These are phyloP conservation scores for Tulasnella sp. DNA, from an alignment of 768 basidiomycete genomes.

Conservation along the genomic window DNA sequence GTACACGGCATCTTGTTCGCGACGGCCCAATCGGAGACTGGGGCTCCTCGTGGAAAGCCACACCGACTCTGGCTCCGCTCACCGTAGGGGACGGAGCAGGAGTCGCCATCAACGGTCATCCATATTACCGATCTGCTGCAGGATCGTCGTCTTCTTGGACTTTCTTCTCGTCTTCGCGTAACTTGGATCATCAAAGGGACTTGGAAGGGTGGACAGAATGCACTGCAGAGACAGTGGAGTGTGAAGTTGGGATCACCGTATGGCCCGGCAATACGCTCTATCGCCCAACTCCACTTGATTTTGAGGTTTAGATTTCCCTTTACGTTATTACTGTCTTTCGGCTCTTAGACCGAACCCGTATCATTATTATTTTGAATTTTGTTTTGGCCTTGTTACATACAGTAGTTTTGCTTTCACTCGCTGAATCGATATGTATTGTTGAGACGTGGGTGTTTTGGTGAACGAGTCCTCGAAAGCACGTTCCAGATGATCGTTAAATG, in stretches of 20 bases:
- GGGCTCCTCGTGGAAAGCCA: slow-evolving; percentile 57
- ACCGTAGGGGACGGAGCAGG: slow-evolving; percentile 46
- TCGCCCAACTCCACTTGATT: slow-evolving; percentile 15
- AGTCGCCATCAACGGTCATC: not conserved
- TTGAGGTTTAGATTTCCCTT: slow-evolving; percentile 5
- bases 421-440: not conserved
- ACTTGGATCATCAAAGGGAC: slow-evolving; percentile 5
- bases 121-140: not conserved
- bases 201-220: slow-evolving; percentile 35
- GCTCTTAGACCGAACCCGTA: not conserved
- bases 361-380: not conserved
- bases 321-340: not conserved
- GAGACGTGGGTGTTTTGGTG: not conserved
- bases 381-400: not conserved
- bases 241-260: slow-evolving; percentile 79
- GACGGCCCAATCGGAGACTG: slow-evolving; percentile 58
- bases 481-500: no score
- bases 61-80: slow-evolving; percentile 45
- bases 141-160: not conserved
- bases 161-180: not conserved
- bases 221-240: slow-evolving; percentile 80
- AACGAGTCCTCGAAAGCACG: no score
- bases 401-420: not conserved
- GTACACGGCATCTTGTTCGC: slow-evolving; percentile 38
- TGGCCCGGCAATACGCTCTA: slow-evolving; percentile 87